Percentiles rank a stretch among this genome's conserved stretches.
phyloP scores from a whole-genome alignment of 345 rosid genomes.

The Brassica juncea region DNA sequence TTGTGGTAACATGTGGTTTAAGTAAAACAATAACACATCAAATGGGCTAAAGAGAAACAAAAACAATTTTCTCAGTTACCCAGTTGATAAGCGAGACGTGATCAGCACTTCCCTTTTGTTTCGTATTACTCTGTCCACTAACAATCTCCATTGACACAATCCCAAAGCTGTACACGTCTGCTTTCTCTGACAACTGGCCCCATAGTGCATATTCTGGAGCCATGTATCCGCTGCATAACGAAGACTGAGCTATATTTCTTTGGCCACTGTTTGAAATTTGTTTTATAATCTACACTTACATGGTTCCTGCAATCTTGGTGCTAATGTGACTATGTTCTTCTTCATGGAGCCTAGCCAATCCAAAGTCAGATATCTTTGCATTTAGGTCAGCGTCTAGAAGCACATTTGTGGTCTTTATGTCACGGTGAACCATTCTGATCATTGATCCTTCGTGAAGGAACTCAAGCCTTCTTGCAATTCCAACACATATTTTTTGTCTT shows the following conservation, averaged over 20 bases:
- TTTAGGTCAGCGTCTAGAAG: slow-evolving; percentile 54
- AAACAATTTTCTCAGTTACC: slow-evolving; percentile 31
- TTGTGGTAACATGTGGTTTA: neutral
- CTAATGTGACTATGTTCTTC: slow-evolving; percentile 57
- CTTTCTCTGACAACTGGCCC: slow-evolving; percentile 53
- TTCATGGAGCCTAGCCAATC: slow-evolving; percentile 58
- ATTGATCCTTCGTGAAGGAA: slow-evolving; percentile 64
- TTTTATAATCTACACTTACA: slow-evolving; percentile 37
- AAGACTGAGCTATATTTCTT: neutral
- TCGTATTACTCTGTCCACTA: slow-evolving; percentile 41
- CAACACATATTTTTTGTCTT: slow-evolving; percentile 52
- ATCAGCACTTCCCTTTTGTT: slow-evolving; percentile 5
- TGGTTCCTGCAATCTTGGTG: slow-evolving; percentile 67
- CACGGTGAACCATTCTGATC: slow-evolving; percentile 63
- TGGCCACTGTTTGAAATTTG: neutral
- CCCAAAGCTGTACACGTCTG: slow-evolving; percentile 55
- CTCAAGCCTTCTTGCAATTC: slow-evolving; percentile 62
- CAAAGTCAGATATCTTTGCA: slow-evolving; percentile 73
- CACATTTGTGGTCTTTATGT: slow-evolving; percentile 62
- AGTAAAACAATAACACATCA: neutral
- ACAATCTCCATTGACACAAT: slow-evolving; percentile 51
- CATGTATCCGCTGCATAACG: slow-evolving; percentile 42
- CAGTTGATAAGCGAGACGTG: slow-evolving; percentile 44
- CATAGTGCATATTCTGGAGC: slow-evolving; percentile 50
- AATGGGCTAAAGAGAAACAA: neutral